phyloP scores from a whole-genome alignment of 495 filamentous ascomycete species.

The Xylaria flabelliformis region DNA sequence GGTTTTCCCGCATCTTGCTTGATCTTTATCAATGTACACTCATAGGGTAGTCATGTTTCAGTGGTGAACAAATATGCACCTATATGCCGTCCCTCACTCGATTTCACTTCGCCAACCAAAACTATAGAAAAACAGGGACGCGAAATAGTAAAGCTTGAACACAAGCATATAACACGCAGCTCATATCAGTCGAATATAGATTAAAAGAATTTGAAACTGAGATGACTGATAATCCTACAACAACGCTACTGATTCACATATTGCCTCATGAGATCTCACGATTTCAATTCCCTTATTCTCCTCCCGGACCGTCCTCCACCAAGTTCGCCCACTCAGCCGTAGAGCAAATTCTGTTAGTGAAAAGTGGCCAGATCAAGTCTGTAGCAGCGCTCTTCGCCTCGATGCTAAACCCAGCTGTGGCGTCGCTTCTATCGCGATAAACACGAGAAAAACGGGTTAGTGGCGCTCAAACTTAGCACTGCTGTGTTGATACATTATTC shows the following conservation, averaged over 20 bases:
- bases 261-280: background rate
- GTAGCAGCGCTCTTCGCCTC: background rate
- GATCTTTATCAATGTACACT: background rate
- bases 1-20: background rate
- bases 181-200: background rate
- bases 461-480: background rate
- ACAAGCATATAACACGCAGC: background rate
- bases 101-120: background rate
- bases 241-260: background rate
- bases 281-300: background rate
- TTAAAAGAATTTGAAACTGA: background rate
- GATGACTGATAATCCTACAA: background rate
- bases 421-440: background rate
- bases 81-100: background rate
- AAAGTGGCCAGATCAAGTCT: background rate
- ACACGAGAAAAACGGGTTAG: background rate
- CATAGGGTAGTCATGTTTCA: too few relatives aligned
- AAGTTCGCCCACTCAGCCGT: background rate
- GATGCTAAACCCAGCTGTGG: background rate
- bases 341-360: background rate
- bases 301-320: background rate
- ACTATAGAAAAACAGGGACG: background rate
- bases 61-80: too few relatives aligned
- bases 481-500: background rate
- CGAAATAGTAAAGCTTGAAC: background rate